phyloP scores from a whole-genome alignment of 2,329 filamentous ascomycete species.

The Fusarium gaditjirri region DNA sequence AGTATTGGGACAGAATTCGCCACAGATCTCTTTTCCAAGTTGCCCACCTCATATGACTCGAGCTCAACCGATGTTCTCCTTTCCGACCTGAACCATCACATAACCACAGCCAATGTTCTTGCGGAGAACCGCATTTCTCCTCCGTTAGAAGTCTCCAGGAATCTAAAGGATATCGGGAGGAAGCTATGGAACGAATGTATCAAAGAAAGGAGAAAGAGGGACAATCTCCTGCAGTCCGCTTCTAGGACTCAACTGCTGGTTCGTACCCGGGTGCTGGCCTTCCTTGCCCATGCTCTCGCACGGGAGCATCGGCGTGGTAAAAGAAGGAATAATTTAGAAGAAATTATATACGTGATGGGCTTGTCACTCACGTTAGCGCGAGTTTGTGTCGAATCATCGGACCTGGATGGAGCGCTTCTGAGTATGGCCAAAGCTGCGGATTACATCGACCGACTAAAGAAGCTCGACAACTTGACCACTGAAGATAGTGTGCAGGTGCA shows the following conservation, averaged over 20 bases:
- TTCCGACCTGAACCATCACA: slow-evolving; percentile 45
- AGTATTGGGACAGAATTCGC: slow-evolving; percentile 44
- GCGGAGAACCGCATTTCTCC: not conserved
- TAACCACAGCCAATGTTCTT: slow-evolving; percentile 37
- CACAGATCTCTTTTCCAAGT: slow-evolving; percentile 38
- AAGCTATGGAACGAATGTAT: slow-evolving; percentile 75
- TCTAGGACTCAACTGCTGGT: slow-evolving; percentile 49
- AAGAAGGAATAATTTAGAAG: slow-evolving; percentile 44
- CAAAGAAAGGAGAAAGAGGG: slow-evolving; percentile 53
- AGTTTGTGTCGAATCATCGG: slow-evolving; percentile 58
- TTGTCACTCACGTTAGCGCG: slow-evolving; percentile 74
- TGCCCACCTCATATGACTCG: slow-evolving; percentile 39
- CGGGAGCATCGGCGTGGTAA: slow-evolving; percentile 51
- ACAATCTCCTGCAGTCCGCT: slow-evolving; percentile 31
- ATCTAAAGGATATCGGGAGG: slow-evolving; percentile 67
- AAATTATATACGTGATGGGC: slow-evolving; percentile 69
- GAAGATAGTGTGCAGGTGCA: slow-evolving; percentile 13
- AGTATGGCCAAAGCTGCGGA: slow-evolving; percentile 72
- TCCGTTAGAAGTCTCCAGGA: slow-evolving; percentile 35
- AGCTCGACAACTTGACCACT: not conserved
- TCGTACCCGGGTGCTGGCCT: slow-evolving; percentile 66
- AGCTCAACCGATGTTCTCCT: slow-evolving; percentile 56
- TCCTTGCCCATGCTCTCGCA: slow-evolving; percentile 71
- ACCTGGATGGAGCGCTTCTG: slow-evolving; percentile 67
- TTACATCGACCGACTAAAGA: slow-evolving; percentile 53